Base-by-base conservation (phyloP, 805 yeast genomes). In the Candida mattraensis region DNA sequence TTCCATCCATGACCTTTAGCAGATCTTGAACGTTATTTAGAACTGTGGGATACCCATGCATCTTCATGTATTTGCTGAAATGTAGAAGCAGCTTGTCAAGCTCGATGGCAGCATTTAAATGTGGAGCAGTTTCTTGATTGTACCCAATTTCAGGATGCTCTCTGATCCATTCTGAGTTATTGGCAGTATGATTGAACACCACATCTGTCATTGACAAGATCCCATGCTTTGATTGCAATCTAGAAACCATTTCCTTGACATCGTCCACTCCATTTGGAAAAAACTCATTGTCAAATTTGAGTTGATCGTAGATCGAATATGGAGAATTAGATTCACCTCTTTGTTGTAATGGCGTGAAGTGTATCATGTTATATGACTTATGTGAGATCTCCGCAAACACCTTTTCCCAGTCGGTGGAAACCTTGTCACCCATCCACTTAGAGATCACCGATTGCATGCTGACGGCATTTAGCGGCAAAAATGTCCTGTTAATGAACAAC, bases 291-390 rank as follows among this genome's bases (percentile, higher is more conserved):
- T 91, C 98, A 61, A 83, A 89, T 17, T 54, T 60, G 42, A 87
- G 70, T 61, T 93, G 98, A 58, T 91, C 96, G 50, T 65, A 81
- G 35, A 91, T 87, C 3, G 96, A 86, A 56, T 89, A 91, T 0
- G 99, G 99, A 5, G 97, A 89, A 58, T 89, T 76, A 1, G 96
- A 85, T 43, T 72, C 83, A 21, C 99, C 99, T 37, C 98, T 72
- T 45, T 80, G 65, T 61, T 91, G 96, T 48, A 91, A 68, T 0
- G 99, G 99, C 5, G 97, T 89, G 59, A 91, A 91, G 66, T 91
- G 99, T 28, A 93, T 69, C 96, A 91, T 87, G 60, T 93, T 93
- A 66, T 91, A 91, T 14, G 93, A 89, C 60, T 93, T 93, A 7
- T 63, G 56, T 11, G 80, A 63, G 28, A 91, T 73, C 29, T 74